These are phyloP conservation scores for Wallacemonas sp. DNA, from an alignment of 208 protist species.

Conservation along the genomic window DNA sequence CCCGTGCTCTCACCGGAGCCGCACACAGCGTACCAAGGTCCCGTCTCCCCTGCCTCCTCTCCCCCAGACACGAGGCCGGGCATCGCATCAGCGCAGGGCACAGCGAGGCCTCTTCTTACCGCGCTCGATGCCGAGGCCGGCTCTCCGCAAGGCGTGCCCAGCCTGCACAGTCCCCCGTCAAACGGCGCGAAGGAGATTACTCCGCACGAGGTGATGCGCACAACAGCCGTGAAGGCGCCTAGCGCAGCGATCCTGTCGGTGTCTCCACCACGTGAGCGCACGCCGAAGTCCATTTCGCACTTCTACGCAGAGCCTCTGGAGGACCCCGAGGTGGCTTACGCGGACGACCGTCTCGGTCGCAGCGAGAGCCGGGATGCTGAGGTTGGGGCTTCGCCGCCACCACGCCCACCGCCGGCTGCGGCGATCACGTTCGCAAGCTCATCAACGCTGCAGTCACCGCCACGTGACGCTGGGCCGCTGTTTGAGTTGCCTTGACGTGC, in stretches of 20 bases:
- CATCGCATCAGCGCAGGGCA: too few relatives aligned
- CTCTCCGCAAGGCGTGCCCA: too few relatives aligned
- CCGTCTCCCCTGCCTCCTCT: too few relatives aligned
- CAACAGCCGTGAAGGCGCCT: too few relatives aligned
- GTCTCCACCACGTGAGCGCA: background rate
- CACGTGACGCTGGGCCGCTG: background rate
- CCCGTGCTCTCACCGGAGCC: background rate
- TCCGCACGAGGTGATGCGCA: too few relatives aligned
- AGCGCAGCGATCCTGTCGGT: background rate
- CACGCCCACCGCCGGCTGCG: background rate
- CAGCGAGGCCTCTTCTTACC: background rate
- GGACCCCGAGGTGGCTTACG: background rate
- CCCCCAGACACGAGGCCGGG: too few relatives aligned
- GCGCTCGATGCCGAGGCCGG: background rate
- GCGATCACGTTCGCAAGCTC: background rate
- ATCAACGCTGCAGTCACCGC: background rate
- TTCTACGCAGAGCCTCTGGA: background rate
- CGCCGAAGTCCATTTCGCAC: background rate
- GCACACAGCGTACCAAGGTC: too few relatives aligned
- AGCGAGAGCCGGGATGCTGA: background rate
- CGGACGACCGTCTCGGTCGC: background rate
- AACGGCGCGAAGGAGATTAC: too few relatives aligned
- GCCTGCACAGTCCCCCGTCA: too few relatives aligned
- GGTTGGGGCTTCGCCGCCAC: background rate
- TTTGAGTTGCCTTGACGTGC: background rate